Percentiles rank a stretch among this genome's conserved stretches.
Evolutionary conservation across 2,329 filamentous ascomycete genomes (phyloP).

Genomic region (Fusarium buxicola): DNA sequence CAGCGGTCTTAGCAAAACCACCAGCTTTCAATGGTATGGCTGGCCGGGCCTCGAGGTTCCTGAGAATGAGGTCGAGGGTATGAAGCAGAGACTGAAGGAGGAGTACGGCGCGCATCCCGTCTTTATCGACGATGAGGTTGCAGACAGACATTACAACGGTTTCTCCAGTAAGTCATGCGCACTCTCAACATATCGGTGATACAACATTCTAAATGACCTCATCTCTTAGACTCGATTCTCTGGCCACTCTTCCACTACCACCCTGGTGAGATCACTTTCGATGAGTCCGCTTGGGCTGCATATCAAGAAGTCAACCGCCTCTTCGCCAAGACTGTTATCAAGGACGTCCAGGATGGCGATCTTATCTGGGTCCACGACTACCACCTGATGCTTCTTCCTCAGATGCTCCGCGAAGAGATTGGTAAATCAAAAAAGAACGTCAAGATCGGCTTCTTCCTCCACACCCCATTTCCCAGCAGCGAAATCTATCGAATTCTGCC

Average conservation of each 20-base stretch:
- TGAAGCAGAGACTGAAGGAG: conserved; percentile 83
- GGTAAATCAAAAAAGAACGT: conserved; percentile 85
- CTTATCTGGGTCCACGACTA: conserved; percentile 99
- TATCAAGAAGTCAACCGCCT: conserved; percentile 93
- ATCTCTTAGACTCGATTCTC: conserved; percentile 83
- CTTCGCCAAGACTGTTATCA: conserved; percentile 88
- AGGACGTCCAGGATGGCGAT: conserved; percentile 92
- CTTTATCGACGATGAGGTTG: conserved; percentile 92
- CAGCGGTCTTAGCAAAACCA: conserved; percentile 90
- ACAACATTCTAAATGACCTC: conserved; percentile 13
- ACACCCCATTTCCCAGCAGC: conserved; percentile 96
- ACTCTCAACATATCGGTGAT: not conserved
- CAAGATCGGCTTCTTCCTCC: conserved; percentile 98
- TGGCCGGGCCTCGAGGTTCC: conserved; percentile 96
- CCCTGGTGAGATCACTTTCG: conserved; percentile 97
- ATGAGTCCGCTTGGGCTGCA: conserved; percentile 92
- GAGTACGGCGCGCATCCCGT: conserved; percentile 92
- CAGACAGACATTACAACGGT: conserved; percentile 96
- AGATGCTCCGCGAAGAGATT: conserved; percentile 94
- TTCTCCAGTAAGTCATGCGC: conserved; percentile 81
- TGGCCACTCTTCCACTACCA: conserved; percentile 99
- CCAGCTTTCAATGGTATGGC: conserved; percentile 97
- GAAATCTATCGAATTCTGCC: conserved; percentile 97
- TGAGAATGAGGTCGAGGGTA: conserved; percentile 78
- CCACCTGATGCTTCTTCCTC: conserved; percentile 94